Percentiles rank a stretch among this genome's conserved stretches.
Conservation (phyloP, 371 early-diverging fungal genomes). For the Lichtheimia ornata region DNA sequence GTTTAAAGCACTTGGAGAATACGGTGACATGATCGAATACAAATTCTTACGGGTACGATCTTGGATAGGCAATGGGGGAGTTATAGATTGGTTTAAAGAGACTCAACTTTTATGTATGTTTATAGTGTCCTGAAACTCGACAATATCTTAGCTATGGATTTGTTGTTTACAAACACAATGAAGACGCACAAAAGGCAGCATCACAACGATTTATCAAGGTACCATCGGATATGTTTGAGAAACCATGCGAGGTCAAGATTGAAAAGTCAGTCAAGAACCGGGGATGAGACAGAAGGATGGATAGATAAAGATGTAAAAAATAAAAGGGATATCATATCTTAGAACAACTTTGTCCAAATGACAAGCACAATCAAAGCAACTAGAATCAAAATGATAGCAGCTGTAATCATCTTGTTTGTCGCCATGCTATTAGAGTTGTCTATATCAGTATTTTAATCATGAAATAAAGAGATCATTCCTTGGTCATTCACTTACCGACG, state of each 20-base stretch:
- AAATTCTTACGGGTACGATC: constrained; percentile 25
- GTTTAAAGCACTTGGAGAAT: constrained; percentile 14
- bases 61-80: background rate
- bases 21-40: constrained; percentile 28
- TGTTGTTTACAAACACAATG: constrained; percentile 22
- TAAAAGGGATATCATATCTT: constrained; percentile 7
- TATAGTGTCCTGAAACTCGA: constrained; percentile 30
- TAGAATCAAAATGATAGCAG: constrained; percentile 81
- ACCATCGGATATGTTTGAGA: constrained; percentile 19
- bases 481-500: constrained; percentile 66
- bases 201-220: constrained; percentile 21
- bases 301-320: background rate
- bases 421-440: constrained; percentile 65
- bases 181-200: constrained; percentile 17
- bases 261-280: constrained; percentile 11
- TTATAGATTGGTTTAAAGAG: background rate
- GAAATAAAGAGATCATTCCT: background rate
- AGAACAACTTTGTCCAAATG: constrained; percentile 70
- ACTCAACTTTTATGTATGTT: background rate
- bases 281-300: background rate
- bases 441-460: too few relatives aligned
- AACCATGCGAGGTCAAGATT: constrained; percentile 25
- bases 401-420: constrained; percentile 87
- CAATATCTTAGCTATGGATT: constrained; percentile 26
- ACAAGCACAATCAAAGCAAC: constrained; percentile 83